Base-by-base conservation (phyloP, 345 rosid genomes). In the Crucihimalaya himalaica region DNA sequence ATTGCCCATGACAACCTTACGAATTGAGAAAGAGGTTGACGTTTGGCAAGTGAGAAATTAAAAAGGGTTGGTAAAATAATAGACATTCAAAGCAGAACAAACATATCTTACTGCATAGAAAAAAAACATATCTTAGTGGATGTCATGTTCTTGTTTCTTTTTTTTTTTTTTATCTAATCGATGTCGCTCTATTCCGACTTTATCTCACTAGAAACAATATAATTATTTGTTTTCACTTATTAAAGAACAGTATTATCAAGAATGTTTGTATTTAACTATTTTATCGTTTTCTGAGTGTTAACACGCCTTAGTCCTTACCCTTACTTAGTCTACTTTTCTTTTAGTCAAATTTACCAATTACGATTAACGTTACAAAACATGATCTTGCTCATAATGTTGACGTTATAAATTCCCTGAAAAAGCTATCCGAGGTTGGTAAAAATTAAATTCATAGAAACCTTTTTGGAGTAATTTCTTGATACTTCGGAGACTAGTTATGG, bases 151-250 rank as follows among this genome's bases (percentile, higher is more conserved):
- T 14, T 39, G 32, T 46, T 40, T 40, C 5, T 40, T 45, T 39
- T 40, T 14, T 40, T 45, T 39, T 13, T 39, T 40, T 61, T 47
- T 5, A 35, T 60, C 59, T 63, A 53, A 40, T 40, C 69, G 53
- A 42, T 40, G 39, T 45, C 57, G n/a, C 19, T 28, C 9, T 31
- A 45, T 18, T 32, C 42, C 51, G 43, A 66, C 72, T 74, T 66
- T 66, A 47, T 74, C 53, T 35, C 60, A 37, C 53, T 74, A 74
- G 45, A 66, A 66, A 74, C 72, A 74, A 57, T 28, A 18, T 27
- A 74, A 48, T 19, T 56, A 46, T 56, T 34, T 19, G 57, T 35
- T 37, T 14, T 47, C 25, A 40, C 52, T 16, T 18, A 14, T 4
- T 39, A 52, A 72, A 66, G 3, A 58, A 66, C 35, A 66, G 25